Conservation (phyloP, 371 early-diverging fungal genomes). For the Enterospora canceri region DNA sequence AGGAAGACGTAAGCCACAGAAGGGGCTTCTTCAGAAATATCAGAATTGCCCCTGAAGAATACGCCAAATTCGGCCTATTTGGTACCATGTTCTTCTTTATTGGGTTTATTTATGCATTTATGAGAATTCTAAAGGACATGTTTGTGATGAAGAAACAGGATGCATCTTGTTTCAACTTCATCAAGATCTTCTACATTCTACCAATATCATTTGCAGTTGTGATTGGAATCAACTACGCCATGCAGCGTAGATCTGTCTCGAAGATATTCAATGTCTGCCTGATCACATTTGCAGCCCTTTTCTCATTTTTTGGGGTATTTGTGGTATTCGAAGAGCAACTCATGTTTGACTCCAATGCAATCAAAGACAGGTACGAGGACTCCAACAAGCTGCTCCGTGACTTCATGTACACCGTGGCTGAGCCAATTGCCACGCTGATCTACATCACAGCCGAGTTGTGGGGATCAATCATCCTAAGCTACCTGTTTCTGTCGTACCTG, state of each 20-base stretch:
- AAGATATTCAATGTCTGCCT: constrained; percentile 47
- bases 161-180: constrained; percentile 50
- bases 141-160: constrained; percentile 54
- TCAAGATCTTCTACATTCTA: constrained; percentile 53
- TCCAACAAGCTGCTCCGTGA: constrained; percentile 21
- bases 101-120: constrained; percentile 55
- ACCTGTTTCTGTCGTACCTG: constrained; percentile 55
- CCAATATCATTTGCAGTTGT: constrained; percentile 45
- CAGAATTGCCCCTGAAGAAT: constrained; percentile 51
- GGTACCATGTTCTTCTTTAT: constrained; percentile 53
- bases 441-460: constrained; percentile 56
- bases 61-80: constrained; percentile 49
- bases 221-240: constrained; percentile 47
- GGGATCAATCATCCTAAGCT: constrained; percentile 54
- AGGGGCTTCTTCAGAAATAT: constrained; percentile 36
- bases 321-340: constrained; percentile 49
- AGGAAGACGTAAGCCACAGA: constrained; percentile 42
- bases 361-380: constrained; percentile 48
- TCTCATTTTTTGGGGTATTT: constrained; percentile 41
- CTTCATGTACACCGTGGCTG: constrained; percentile 47
- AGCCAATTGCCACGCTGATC: constrained; percentile 53
- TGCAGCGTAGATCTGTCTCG: constrained; percentile 31
- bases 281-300: constrained; percentile 44
- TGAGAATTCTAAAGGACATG: constrained; percentile 57
- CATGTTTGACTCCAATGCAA: constrained; percentile 34